phyloP scores from a whole-genome alignment of 257 asterid genomes.

The Capsicum rhomboideum region DNA sequence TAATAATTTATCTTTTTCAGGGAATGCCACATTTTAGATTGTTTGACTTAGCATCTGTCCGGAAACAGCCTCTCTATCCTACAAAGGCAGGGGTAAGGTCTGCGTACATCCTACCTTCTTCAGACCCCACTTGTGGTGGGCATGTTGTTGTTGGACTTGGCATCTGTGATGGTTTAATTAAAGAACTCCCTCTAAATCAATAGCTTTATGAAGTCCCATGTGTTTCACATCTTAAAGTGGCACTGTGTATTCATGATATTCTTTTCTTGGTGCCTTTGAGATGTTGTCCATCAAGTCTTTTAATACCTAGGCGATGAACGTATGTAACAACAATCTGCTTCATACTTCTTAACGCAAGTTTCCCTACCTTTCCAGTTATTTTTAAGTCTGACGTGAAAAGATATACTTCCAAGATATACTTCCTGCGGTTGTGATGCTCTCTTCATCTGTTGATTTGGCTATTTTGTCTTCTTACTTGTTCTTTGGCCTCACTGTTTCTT shows the following conservation, averaged over 20 bases:
- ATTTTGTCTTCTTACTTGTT: not conserved
- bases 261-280: not conserved
- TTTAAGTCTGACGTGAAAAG: not conserved
- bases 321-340: not conserved
- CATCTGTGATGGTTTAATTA: not conserved
- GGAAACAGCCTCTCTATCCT: not conserved
- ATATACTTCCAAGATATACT: not conserved
- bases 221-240: not conserved
- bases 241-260: not conserved
- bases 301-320: not conserved
- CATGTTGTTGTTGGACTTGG: not conserved
- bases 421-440: not conserved
- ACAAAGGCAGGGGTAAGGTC: not conserved
- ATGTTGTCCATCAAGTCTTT: not conserved
- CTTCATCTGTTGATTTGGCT: not conserved
- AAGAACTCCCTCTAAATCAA: not conserved
- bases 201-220: constrained; percentile 1
- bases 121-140: not conserved
- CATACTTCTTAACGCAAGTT: not conserved
- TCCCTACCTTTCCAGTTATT: not conserved
- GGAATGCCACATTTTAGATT: not conserved
- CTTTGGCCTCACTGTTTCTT: not conserved
- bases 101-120: not conserved
- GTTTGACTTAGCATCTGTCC: not conserved
- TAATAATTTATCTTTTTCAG: not conserved